phyloP scores from a whole-genome alignment of 2,329 filamentous ascomycete genomes.

The Pseudocercospora macadamiae region DNA sequence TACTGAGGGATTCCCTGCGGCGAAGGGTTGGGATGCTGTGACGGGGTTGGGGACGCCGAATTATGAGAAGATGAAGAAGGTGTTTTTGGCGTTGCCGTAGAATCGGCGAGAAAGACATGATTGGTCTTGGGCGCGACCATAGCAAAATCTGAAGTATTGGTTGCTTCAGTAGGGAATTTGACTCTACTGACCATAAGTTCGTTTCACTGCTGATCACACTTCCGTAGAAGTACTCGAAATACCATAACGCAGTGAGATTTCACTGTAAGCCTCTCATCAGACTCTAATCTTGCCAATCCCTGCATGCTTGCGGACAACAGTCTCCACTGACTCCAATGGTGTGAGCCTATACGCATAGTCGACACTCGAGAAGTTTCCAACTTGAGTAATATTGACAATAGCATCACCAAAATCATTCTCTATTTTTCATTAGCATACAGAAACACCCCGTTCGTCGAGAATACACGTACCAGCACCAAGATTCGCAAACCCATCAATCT shows the following conservation, averaged over 20 bases:
- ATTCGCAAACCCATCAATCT: constrained; percentile 59
- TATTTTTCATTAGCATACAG: too few species aligned
- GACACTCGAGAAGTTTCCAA: constrained; percentile 54
- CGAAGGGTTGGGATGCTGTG: constrained; percentile 39
- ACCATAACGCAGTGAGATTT: too few species aligned
- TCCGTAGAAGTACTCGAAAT: too few species aligned
- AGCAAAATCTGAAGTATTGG: background rate
- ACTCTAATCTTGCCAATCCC: constrained; percentile 21
- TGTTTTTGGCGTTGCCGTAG: constrained; percentile 32
- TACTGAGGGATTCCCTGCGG: constrained; percentile 33
- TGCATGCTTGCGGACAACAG: constrained; percentile 12
- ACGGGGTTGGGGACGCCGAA: constrained; percentile 35
- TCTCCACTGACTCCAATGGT: constrained; percentile 10
- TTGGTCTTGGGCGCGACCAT: background rate
- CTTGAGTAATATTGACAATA: constrained; percentile 56
- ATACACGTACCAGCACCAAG: constrained; percentile 53
- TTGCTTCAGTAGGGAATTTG: too few species aligned
- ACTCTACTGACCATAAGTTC: too few species aligned
- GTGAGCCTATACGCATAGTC: constrained; percentile 56
- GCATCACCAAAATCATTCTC: constrained; percentile 55
- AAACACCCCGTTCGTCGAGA: too few species aligned
- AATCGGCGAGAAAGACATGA: background rate
- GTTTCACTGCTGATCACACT: too few species aligned
- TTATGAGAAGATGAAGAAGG: constrained; percentile 32
- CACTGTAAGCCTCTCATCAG: too few species aligned